Conservation (phyloP, 331 rosid genomes). For the Malus hybrid region DNA sequence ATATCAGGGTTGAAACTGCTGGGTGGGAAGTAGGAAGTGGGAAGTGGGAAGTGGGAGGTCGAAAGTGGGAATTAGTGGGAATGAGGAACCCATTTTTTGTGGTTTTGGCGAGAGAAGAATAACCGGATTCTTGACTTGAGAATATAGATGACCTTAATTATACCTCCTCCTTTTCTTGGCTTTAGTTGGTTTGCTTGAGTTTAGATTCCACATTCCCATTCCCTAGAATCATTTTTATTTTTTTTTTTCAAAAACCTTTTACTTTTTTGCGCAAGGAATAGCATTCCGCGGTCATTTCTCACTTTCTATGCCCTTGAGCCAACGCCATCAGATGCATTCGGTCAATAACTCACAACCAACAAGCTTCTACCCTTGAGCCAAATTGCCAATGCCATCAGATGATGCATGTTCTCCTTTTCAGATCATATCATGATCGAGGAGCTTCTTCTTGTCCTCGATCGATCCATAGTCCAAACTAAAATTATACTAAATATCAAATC, state of each 20-base stretch:
- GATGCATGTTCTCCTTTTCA: not conserved
- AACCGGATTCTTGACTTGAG: conserved; percentile 76
- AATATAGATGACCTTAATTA: conserved; percentile 30
- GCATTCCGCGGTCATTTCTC: conserved; percentile 98
- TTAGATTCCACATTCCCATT: conserved; percentile 76
- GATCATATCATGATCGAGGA: not conserved
- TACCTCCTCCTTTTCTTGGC: conserved; percentile 10
- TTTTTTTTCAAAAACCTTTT: conserved; percentile 5
- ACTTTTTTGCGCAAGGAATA: conserved; percentile 46
- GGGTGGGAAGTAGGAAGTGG: conserved; percentile 67
- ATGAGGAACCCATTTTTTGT: conserved; percentile 73
- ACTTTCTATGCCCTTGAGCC: conserved; percentile 32
- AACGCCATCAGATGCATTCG: too few relatives aligned
- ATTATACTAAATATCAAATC: not conserved
- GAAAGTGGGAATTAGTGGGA: conserved; percentile 66
- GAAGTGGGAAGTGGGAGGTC: conserved; percentile 41
- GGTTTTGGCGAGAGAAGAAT: conserved; percentile 64
- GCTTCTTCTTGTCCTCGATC: not conserved
- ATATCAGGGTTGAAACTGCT: conserved; percentile 17
- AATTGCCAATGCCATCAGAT: not conserved
- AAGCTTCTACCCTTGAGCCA: conserved; percentile 7
- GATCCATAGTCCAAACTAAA: not conserved
- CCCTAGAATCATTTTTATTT: conserved; percentile 41
- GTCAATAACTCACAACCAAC: conserved; percentile 28
- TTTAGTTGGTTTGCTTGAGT: conserved; percentile 25